A percentile compares a stretch with the other conserved stretches of the same genome.
These are phyloP conservation scores for Aspergillus sp. DNA, from an alignment of 2,329 filamentous ascomycete genomes.

Conservation along the genomic window DNA sequence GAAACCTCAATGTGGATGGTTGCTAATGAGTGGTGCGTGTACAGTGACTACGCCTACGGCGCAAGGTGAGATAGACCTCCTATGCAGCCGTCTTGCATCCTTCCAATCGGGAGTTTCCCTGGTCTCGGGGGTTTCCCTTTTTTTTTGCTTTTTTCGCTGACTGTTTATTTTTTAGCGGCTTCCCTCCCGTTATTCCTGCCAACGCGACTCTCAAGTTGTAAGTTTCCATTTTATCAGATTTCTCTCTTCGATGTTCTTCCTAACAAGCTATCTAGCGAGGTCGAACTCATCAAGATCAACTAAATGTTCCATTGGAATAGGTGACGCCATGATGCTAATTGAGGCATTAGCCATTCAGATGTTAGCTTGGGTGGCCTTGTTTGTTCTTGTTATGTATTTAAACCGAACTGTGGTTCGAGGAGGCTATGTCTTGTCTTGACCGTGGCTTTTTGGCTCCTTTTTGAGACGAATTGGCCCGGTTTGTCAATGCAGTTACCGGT, in stretches of 20 bases:
- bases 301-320: neutral
- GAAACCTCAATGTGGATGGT: neutral
- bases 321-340: neutral
- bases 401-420: neutral
- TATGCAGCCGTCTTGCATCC: neutral
- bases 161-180: slow-evolving; percentile 51
- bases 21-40: slow-evolving; percentile 3
- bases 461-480: neutral
- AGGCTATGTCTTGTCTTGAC: neutral
- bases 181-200: slow-evolving; percentile 73
- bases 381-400: neutral
- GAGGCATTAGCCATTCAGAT: neutral
- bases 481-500: neutral
- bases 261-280: slow-evolving; percentile 2
- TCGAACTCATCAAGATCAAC: slow-evolving; percentile 11
- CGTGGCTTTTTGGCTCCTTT: neutral
- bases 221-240: slow-evolving; percentile 41
- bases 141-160: neutral
- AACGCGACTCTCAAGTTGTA: slow-evolving; percentile 79
- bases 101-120: neutral
- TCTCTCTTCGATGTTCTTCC: neutral
- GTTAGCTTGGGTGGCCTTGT: neutral
- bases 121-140: neutral
- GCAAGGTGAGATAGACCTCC: slow-evolving; percentile 15
- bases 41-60: slow-evolving; percentile 44